Percentiles rank a stretch among this genome's conserved stretches.
phyloP scores from a whole-genome alignment of 768 basidiomycete species.

The Lactarius quietus region DNA sequence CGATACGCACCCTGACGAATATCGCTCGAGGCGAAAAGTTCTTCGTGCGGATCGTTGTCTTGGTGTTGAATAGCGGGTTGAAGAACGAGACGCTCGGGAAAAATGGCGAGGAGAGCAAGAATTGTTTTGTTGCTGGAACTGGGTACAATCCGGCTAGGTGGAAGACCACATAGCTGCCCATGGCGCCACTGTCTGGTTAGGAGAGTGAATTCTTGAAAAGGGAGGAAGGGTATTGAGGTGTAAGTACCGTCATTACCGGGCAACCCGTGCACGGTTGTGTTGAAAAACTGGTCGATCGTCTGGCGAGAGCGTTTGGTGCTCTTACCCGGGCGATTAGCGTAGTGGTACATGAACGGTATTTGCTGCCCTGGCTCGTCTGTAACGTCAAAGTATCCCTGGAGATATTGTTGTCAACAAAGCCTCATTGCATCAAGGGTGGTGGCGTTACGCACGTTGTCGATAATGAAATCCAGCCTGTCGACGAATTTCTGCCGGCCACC shows the following conservation, averaged over 20 bases:
- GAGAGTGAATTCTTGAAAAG: not conserved
- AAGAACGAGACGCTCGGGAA: slow-evolving; percentile 58
- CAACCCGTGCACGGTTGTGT: slow-evolving; percentile 51
- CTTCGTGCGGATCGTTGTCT: slow-evolving; percentile 50
- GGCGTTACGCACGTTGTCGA: slow-evolving; percentile 41
- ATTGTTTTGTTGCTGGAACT: slow-evolving; percentile 55
- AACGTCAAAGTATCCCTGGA: slow-evolving; percentile 54
- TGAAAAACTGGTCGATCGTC: slow-evolving; percentile 54
- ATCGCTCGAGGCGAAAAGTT: slow-evolving; percentile 49
- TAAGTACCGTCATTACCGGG: slow-evolving; percentile 62
- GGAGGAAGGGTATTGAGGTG: not conserved
- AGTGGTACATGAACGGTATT: slow-evolving; percentile 70
- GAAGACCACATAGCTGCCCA: slow-evolving; percentile 60
- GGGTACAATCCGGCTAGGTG: slow-evolving; percentile 61
- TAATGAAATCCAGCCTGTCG: slow-evolving; percentile 52
- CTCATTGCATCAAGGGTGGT: not conserved
- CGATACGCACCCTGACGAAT: slow-evolving; percentile 49
- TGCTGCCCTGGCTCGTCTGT: slow-evolving; percentile 66
- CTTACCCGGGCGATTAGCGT: slow-evolving; percentile 55
- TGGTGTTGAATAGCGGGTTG: slow-evolving; percentile 55
- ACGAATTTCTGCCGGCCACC: slow-evolving; percentile 55
- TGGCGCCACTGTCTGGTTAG: slow-evolving; percentile 43
- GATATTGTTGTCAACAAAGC: not conserved
- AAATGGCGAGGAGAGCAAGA: slow-evolving; percentile 58
- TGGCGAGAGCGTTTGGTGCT: slow-evolving; percentile 56